These are phyloP conservation scores for Solioccasus polychromus DNA, from an alignment of 768 basidiomycete species.

Conservation along the genomic window DNA sequence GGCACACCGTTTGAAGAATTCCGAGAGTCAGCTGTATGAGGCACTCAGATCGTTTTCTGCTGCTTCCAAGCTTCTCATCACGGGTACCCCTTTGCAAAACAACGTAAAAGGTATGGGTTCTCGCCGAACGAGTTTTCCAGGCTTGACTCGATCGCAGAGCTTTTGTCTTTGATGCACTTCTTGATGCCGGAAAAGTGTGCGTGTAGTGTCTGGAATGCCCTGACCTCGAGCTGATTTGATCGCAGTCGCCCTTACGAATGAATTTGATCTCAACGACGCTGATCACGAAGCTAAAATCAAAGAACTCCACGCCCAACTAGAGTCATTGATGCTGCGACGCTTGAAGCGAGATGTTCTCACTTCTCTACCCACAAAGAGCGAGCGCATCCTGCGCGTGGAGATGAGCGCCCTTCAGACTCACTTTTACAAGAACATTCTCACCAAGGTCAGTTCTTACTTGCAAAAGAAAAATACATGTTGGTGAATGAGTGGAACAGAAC, in stretches of 20 bases:
- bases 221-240: slow-evolving; percentile 8
- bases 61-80: slow-evolving; percentile 92
- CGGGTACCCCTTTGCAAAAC: slow-evolving; percentile 97
- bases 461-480: background rate
- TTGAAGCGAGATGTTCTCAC: slow-evolving; percentile 96
- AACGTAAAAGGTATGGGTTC: slow-evolving; percentile 84
- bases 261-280: slow-evolving; percentile 90
- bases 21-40: slow-evolving; percentile 95
- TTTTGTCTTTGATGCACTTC: slow-evolving; percentile 98
- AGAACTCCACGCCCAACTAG: slow-evolving; percentile 89
- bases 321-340: slow-evolving; percentile 90
- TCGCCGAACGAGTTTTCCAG: slow-evolving; percentile 2
- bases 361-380: slow-evolving; percentile 95
- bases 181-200: slow-evolving; percentile 97
- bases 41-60: slow-evolving; percentile 87
- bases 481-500: slow-evolving; percentile 52
- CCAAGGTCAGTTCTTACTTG: slow-evolving; percentile 54
- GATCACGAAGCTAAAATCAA: slow-evolving; percentile 96
- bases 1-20: slow-evolving; percentile 98
- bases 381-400: slow-evolving; percentile 95
- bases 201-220: slow-evolving; percentile 20
- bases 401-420: slow-evolving; percentile 96
- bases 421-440: slow-evolving; percentile 98
- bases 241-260: slow-evolving; percentile 85
- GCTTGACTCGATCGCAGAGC: slow-evolving; percentile 48